Conservation (phyloP, 495 filamentous ascomycete species). For the Penicillium crystallinum region DNA sequence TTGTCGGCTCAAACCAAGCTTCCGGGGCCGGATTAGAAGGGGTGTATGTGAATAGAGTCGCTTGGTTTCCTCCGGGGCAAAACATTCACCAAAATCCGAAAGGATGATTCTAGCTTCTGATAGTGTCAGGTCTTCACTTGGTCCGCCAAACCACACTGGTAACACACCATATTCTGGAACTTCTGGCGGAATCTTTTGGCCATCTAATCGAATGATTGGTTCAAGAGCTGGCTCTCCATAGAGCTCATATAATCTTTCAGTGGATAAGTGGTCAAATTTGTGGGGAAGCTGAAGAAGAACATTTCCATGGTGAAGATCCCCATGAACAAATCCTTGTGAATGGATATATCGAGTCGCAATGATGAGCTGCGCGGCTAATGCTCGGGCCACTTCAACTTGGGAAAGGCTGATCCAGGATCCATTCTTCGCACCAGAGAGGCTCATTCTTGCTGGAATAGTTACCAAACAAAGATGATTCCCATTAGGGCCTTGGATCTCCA, state of each 20-base stretch:
- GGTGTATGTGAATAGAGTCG: too few species aligned
- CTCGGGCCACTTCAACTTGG: conserved; percentile 36
- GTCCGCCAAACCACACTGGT: conserved; percentile 27
- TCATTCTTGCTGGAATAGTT: conserved; percentile 21
- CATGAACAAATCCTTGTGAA: conserved; percentile 29
- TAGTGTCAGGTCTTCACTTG: conserved; percentile 21
- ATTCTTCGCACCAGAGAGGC: conserved; percentile 27
- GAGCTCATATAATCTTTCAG: conserved; percentile 21
- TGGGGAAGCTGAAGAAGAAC: conserved; percentile 21
- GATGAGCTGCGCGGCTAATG: conserved; percentile 36
- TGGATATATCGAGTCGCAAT: conserved; percentile 29
- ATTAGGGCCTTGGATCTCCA: background rate
- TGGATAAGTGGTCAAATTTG: conserved; percentile 18
- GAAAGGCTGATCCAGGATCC: conserved; percentile 29
- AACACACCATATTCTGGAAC: conserved; percentile 19
- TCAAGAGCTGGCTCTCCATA: conserved; percentile 22
- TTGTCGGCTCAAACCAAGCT: too few species aligned
- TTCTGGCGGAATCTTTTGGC: conserved; percentile 17
- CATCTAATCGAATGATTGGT: conserved; percentile 20
- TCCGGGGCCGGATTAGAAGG: too few species aligned
- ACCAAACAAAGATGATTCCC: background rate
- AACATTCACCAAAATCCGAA: too few species aligned
- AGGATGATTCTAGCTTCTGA: too few species aligned
- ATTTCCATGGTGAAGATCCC: conserved; percentile 31
- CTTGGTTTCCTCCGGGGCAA: too few species aligned